Evolutionary conservation across 306 rosid genomes (phyloP), one percentile per base, ranked within the genome.

Genomic region (Dryas octopetala): DNA sequence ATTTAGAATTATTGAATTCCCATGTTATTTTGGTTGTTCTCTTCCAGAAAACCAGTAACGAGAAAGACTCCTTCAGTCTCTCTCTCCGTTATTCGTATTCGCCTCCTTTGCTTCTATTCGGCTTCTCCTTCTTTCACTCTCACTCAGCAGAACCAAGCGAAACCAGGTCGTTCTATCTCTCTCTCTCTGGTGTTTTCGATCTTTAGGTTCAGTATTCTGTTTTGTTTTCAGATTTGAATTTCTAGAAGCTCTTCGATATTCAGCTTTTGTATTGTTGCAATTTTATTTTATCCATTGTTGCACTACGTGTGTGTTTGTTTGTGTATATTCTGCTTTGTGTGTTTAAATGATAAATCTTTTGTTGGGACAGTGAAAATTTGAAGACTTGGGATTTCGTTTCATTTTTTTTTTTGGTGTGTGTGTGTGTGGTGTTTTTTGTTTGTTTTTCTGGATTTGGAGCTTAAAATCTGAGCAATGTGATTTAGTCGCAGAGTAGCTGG

Each of bases 201-300:
- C 8, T 8, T 52, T 66, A 15, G 45, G 65, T 75, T 53, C 65
- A 10, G 17, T 5, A 46, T 3, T n/a, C 38, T 32, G 38, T 32
- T 72, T 57, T 9, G 17, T 68, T 72, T 54, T n/a, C 71, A 68
- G 76, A 75, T 69, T 80, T 62, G 76, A 69, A 62, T 69, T 52
- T 69, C 44, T 32, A 28, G 5, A 54, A 40, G 78, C 55, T 74
- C 38, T 15, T 74, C 55, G 60, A 41, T 60, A 2, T 26, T 59
- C 63, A 58, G 66, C 10, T 17, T 41, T 14, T 51, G 26, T 41
- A 38, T 53, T 59, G 53, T 50, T 1, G 3, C 12, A 63, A 11
- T 66, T 57, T 17, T 1, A 32, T 32, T n/a, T 46, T 50, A 0
- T 26, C 15, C 17, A 9, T 40, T 49, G 23, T 23, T 15, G 13